A percentile compares a stretch with the other conserved stretches of the same genome.
phyloP scores from a whole-genome alignment of 179 eudicot species.

The Camellia oleifera region DNA sequence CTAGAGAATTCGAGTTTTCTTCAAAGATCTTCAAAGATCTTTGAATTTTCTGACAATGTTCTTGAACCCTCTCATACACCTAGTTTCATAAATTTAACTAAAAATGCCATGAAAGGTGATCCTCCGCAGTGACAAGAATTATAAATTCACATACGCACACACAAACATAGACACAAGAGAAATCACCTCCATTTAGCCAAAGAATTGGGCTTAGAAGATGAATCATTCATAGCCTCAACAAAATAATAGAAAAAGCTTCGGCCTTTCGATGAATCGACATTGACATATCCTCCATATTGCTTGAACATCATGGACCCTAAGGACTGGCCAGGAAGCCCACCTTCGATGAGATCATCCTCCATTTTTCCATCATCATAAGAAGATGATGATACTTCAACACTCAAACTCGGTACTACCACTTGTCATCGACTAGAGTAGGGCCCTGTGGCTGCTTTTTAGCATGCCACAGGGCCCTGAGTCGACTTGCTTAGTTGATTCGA shows the following conservation, averaged over 20 bases:
- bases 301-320: slow-evolving; percentile 21
- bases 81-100: no score
- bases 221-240: slow-evolving; percentile 25
- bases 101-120: no score
- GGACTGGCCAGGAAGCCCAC: slow-evolving; percentile 48
- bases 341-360: slow-evolving; percentile 29
- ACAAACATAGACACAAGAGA: not conserved
- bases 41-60: no score
- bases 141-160: no score
- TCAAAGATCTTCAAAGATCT: no score
- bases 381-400: not conserved
- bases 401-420: not conserved
- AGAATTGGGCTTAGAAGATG: slow-evolving; percentile 34
- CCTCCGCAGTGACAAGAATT: no score
- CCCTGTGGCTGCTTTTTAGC: slow-evolving; percentile 12
- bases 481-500: slow-evolving; percentile 15
- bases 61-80: no score
- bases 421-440: not conserved
- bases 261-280: slow-evolving; percentile 34
- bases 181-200: slow-evolving; percentile 49
- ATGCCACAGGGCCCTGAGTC: slow-evolving; percentile 20
- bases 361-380: slow-evolving; percentile 12
- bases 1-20: no score
- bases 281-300: slow-evolving; percentile 47
- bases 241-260: slow-evolving; percentile 42